Percentiles rank a stretch among this genome's conserved stretches.
These are phyloP conservation scores for Syzygium aqueum DNA, from an alignment of 345 rosid genomes.

Conservation along the genomic window DNA sequence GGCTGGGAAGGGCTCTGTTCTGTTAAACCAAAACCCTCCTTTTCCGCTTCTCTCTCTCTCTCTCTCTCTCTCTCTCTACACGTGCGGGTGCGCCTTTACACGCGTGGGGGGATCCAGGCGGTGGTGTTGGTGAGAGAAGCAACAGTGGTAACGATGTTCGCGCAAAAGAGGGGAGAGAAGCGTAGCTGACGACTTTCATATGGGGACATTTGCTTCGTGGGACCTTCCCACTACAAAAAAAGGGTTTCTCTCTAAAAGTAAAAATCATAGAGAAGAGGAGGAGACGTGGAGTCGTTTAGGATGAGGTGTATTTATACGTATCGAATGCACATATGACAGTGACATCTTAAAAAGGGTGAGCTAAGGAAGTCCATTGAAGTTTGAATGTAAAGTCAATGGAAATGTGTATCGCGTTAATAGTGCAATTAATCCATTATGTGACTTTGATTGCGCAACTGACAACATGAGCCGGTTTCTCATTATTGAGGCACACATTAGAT, in stretches of 20 bases:
- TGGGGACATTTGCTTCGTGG: background rate
- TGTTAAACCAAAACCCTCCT: background rate
- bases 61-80: background rate
- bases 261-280: too few relatives aligned
- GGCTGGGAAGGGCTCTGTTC: background rate
- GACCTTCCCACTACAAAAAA: background rate
- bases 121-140: background rate
- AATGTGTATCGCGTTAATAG: background rate
- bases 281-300: background rate
- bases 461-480: background rate
- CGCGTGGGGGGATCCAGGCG: background rate
- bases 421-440: background rate
- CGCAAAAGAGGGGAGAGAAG: background rate
- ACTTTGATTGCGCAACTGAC: background rate
- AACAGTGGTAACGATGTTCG: background rate
- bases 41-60: background rate
- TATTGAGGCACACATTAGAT: background rate
- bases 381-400: background rate
- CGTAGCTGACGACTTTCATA: background rate
- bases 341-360: background rate
- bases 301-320: background rate
- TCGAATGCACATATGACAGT: accelerated
- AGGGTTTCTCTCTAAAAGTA: background rate
- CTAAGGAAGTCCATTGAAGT: too few relatives aligned
- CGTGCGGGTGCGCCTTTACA: background rate